Base-by-base conservation (phyloP, 345 rosid species). In the Eucalyptus polybractea region DNA sequence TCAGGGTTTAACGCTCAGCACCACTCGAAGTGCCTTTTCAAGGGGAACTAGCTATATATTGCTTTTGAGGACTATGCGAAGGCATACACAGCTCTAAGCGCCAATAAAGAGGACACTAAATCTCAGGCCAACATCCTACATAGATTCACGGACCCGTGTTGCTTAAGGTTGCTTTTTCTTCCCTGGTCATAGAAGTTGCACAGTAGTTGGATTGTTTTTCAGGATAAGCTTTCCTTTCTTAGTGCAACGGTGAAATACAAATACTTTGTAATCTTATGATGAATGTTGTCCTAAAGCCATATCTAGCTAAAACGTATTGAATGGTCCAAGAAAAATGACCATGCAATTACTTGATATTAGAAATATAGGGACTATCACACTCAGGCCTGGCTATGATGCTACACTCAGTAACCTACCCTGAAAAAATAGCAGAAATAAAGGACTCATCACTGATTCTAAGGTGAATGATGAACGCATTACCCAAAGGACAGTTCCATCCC, bases 401-500 rank as follows among this genome's bases (percentile, higher is more conserved):
- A 15, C 80, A 15, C 80, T 17, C 44, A 72, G 25, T 33, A 69
- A 17, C 81, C 81, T 17, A 19, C 44, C 13, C 40, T 72, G 44
- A 3, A 69, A 69, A 31, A 31, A 69, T 15, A 69, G 42, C 80
- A 67, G 80, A 67, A 15, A 33, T 16, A 33, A 69, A 76, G 42
- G 42, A 17, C 24, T 69, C 80, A 5, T 69, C 80, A 33, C 44
- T 69, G 42, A 69, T 69, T 16, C 42, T 33, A 69, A 21, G 17
- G 42, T 69, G 3, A 69, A 69, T 33, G 7, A 33, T 69, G 44
- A 90, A 40, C 24, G 33, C 29, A 49, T 87, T 58, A 98, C 99
- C 99, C 99, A 97, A 58, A 98, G 97, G 83, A 98, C 99, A 51
- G 99, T 98, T 89, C 99, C 99, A 93, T 98, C 99, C 31, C 99